Conservation (phyloP, 2,329 filamentous ascomycete genomes). For the Fusarium chuoi region DNA sequence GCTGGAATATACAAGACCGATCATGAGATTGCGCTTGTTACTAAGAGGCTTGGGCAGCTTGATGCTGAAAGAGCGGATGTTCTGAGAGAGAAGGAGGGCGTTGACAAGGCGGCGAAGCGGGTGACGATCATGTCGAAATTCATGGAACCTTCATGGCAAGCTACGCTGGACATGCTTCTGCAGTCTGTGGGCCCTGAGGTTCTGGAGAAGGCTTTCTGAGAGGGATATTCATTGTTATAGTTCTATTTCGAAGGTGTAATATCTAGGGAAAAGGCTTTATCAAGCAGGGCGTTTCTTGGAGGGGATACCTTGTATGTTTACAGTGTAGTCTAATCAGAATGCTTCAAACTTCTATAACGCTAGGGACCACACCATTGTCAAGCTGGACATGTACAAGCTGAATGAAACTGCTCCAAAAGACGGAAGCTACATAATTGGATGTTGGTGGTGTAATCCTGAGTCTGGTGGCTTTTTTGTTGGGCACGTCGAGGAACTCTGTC, state of each 20-base stretch:
- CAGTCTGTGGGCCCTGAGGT: neutral
- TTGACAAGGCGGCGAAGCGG: neutral
- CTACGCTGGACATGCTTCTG: neutral
- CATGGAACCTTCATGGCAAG: neutral
- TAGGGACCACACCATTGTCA: too few relatives aligned
- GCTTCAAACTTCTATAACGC: neutral
- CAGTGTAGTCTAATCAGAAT: neutral
- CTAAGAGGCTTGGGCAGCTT: neutral
- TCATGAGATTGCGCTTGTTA: neutral
- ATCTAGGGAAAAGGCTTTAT: neutral
- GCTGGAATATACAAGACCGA: neutral
- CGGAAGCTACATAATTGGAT: too few relatives aligned
- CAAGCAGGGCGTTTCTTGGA: neutral
- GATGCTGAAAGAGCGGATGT: neutral
- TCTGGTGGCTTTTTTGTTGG: too few relatives aligned
- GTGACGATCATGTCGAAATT: neutral
- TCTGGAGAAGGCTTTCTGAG: neutral
- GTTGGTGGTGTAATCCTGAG: rapidly evolving
- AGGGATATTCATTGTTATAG: neutral
- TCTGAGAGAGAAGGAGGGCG: neutral
- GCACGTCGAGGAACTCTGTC: rapidly evolving
- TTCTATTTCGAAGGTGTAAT: neutral
- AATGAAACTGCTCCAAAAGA: neutral
- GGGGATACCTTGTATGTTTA: neutral
- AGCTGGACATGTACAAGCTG: rapidly evolving